A percentile compares a stretch with the other conserved stretches of the same genome.
These are phyloP conservation scores for Calocybe gambosa DNA, from an alignment of 1,284 basidiomycete species.

Conservation along the genomic window DNA sequence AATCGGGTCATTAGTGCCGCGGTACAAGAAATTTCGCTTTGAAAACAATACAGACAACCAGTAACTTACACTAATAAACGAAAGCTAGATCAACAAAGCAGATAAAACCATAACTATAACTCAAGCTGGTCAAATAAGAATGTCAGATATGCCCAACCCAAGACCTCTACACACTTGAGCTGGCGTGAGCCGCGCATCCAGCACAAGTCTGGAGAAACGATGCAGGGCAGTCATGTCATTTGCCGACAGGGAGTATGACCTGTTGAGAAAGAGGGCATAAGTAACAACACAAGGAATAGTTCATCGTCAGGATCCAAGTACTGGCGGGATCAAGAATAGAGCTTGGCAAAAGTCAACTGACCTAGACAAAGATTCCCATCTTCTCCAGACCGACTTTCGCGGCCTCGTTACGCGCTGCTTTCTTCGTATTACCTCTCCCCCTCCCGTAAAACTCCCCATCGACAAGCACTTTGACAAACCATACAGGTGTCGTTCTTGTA, in stretches of 20 bases:
- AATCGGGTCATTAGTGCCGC: neutral
- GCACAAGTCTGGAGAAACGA: conserved; percentile 53
- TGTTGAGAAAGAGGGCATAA: neutral
- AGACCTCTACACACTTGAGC: conserved; percentile 49
- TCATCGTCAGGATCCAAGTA: neutral
- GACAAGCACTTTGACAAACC: conserved; percentile 59
- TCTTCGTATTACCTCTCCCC: conserved; percentile 68
- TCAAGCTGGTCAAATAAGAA: neutral
- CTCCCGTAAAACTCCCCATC: conserved; percentile 50
- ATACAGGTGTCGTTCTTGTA: conserved; percentile 64
- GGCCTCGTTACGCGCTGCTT: conserved; percentile 66
- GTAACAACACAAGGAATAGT: neutral
- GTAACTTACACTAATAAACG: too few relatives aligned
- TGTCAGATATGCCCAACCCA: conserved; percentile 28
- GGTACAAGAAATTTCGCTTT: neutral
- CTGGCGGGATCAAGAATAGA: neutral
- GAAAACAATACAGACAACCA: too few relatives aligned
- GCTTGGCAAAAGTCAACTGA: neutral
- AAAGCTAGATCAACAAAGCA: neutral
- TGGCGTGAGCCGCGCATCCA: conserved; percentile 33
- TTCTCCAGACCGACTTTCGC: conserved; percentile 51
- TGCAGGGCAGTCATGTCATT: conserved; percentile 27
- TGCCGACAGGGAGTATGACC: conserved; percentile 2
- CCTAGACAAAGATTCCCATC: conserved; percentile 39
- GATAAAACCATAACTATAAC: neutral